Percentiles rank a stretch among this genome's conserved stretches.
Conservation (phyloP, 257 asterid species). For the Rubia yunnanensis region DNA sequence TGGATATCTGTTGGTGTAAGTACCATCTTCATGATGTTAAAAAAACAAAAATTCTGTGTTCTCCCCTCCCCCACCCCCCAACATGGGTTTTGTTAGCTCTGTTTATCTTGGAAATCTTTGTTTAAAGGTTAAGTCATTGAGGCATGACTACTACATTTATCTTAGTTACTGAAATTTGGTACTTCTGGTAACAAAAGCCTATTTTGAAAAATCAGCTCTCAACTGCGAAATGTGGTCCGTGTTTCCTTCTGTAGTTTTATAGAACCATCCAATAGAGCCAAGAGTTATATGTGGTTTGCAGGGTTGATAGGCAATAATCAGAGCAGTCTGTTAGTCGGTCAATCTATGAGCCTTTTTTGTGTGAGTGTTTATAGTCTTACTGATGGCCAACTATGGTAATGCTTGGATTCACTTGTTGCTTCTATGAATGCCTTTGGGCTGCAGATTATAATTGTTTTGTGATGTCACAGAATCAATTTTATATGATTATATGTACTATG, state of each 20-base stretch:
- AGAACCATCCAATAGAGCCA: not conserved
- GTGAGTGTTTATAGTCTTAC: not conserved
- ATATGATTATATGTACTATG: not conserved
- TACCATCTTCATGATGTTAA: conserved; percentile 21
- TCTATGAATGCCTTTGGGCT: not conserved
- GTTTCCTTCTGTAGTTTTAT: not conserved
- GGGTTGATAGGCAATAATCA: not conserved
- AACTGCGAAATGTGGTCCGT: not conserved
- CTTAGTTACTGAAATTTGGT: not conserved
- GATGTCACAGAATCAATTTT: not conserved
- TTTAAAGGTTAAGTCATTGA: not conserved
- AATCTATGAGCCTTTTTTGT: not conserved
- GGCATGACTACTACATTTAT: not conserved
- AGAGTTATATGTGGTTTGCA: not conserved
- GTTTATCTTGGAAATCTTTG: not conserved
- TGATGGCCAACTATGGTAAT: too few species aligned
- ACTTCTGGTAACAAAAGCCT: not conserved
- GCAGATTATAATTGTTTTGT: not conserved
- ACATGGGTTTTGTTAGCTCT: not conserved
- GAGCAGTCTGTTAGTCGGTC: not conserved
- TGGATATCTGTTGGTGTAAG: conserved; percentile 92
- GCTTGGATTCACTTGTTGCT: not conserved
- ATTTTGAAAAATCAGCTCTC: not conserved
- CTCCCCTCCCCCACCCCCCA: not conserved
- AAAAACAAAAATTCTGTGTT: not conserved